Conservation (phyloP, 306 rosid species). For the Chamaecrista fasciculata region DNA sequence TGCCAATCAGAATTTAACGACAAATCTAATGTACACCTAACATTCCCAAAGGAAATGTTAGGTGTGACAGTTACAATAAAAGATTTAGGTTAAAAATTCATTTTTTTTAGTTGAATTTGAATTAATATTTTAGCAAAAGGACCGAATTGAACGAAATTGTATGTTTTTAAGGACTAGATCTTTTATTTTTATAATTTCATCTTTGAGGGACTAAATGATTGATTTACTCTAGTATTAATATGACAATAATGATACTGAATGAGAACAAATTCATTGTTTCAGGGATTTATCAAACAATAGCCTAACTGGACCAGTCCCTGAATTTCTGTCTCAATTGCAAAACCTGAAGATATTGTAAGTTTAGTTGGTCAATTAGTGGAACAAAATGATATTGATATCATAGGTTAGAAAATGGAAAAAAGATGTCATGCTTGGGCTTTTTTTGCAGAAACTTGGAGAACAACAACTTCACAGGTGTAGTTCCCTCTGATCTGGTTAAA, state of each 20-base stretch:
- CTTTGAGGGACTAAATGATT: too few relatives aligned
- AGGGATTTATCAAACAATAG: constrained; percentile 55
- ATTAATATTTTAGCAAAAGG: too few relatives aligned
- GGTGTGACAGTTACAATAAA: too few relatives aligned
- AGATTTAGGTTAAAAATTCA: too few relatives aligned
- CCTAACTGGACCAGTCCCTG: constrained; percentile 36
- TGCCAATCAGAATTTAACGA: too few relatives aligned
- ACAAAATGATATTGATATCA: not conserved
- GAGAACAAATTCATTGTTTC: not conserved
- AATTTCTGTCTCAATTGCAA: constrained; percentile 26
- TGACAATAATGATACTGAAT: not conserved
- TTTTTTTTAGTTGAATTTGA: too few relatives aligned
- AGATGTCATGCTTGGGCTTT: not conserved
- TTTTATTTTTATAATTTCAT: too few relatives aligned
- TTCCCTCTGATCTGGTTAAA: constrained; percentile 32
- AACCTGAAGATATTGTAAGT: constrained; percentile 40
- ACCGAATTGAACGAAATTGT: too few relatives aligned
- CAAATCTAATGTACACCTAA: too few relatives aligned
- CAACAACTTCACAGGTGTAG: constrained; percentile 37
- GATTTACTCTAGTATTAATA: too few relatives aligned
- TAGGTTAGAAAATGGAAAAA: not conserved
- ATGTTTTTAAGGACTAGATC: too few relatives aligned
- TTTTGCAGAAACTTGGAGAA: constrained; percentile 45
- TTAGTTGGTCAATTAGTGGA: not conserved
- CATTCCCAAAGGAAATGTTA: too few relatives aligned